Evolutionary conservation across 1,284 basidiomycete genomes (phyloP), one percentile per base, ranked within the genome.

Genomic region (Filobasidium uniguttulatum): DNA sequence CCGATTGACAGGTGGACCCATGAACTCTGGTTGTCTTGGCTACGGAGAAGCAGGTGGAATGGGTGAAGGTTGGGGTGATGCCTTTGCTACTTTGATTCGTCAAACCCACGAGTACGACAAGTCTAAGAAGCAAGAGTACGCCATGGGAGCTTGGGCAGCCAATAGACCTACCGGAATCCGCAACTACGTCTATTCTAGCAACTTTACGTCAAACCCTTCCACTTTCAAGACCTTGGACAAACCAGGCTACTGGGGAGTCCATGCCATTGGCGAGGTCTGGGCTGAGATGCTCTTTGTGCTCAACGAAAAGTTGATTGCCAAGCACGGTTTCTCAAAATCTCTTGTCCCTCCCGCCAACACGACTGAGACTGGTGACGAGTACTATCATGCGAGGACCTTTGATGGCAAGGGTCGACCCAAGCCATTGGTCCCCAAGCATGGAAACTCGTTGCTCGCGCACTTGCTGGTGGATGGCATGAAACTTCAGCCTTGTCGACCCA

Each of bases 21-120:
- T 80, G 56, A 90, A 96, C 73, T 89, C 85, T 40, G 85, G 85
- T 7, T 93, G 89, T 68, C 79, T 94, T 55, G 89, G 88, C 14
- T 96, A 85, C 82, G 90, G 90, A 48, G 90, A 97, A 72, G 78
- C 82, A 17, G 91, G 91, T 36, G 93, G 91, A 38, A 94, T 96
- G 89, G 91, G 88, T 60, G 87, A 91, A 71, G 90, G 47, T 38
- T 61, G 56, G 59, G 55, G 60, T 74, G 85, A 91, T 64, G 86
- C 82, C 71, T 71, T 90, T 46, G 87, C 87, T 5, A 90, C 86
- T 0, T 77, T 79, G 4, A 83, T 91, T 62, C 79, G 90, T 47
- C 82, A 81, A 69, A 82, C 70, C 44, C 75, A 75, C 57, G 73
- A 72, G 50, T 52, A 52, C 19, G 44, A 28, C 36, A 49, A 49